Evolutionary conservation across 2,329 filamentous ascomycete species (phyloP).

Genomic region (Lizonia empirigonia): DNA sequence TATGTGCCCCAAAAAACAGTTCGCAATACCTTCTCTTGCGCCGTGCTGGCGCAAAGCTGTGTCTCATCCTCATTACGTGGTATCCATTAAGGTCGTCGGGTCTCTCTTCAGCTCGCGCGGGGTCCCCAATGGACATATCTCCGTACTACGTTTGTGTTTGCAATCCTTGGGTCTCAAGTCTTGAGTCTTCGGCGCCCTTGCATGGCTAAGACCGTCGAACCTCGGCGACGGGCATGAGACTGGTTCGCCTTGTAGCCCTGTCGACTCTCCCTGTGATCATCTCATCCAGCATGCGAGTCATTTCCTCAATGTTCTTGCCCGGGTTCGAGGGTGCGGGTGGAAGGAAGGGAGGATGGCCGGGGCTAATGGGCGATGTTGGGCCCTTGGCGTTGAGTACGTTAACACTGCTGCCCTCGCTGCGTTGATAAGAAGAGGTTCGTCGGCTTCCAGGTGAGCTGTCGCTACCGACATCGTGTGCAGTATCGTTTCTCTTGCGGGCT

Average conservation of each 20-base stretch:
- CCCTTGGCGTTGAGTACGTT: constrained; percentile 35
- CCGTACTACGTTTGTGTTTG: neutral
- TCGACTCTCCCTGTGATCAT: constrained; percentile 88
- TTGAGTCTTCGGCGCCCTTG: constrained; percentile 8
- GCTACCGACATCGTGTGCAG: constrained; percentile 64
- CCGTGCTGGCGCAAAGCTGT: neutral
- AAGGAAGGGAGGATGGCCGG: constrained; percentile 23
- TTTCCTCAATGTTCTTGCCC: constrained; percentile 80
- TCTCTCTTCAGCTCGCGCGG: constrained; percentile 11
- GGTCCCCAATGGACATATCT: neutral
- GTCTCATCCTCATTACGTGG: constrained; percentile 34
- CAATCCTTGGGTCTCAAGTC: neutral
- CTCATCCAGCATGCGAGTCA: constrained; percentile 91
- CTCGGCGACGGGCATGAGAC: constrained; percentile 32
- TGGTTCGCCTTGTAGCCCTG: constrained; percentile 57
- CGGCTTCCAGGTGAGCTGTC: constrained; percentile 45
- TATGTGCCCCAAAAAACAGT: neutral
- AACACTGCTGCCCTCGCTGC: constrained; percentile 39
- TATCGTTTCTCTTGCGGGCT: constrained; percentile 83
- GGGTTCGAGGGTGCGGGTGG: constrained; percentile 33
- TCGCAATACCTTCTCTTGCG: constrained; percentile 1
- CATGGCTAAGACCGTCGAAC: constrained; percentile 19
- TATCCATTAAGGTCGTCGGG: constrained; percentile 18
- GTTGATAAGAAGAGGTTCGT: constrained; percentile 43
- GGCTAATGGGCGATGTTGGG: constrained; percentile 32